phyloP scores from a whole-genome alignment of 441 rosid species.

The Dalechampia spathulata region DNA sequence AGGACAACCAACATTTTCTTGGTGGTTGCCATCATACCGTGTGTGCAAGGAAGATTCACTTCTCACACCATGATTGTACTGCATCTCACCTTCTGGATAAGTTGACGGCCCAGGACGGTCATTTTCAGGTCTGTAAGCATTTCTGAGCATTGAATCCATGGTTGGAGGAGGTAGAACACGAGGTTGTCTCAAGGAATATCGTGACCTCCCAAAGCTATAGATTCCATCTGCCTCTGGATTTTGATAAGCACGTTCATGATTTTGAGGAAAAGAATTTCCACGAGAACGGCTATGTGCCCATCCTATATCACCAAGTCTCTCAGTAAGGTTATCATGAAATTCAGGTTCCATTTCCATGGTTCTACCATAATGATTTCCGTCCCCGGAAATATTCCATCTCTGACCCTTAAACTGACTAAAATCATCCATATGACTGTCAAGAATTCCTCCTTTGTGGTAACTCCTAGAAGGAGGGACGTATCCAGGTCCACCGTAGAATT shows the following conservation, averaged over 20 bases:
- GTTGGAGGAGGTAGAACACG: conserved; percentile 90
- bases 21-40: conserved; percentile 40
- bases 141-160: conserved; percentile 50
- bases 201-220: conserved; percentile 67
- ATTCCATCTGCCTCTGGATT: conserved; percentile 61
- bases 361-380: conserved; percentile 56
- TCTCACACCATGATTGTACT: conserved; percentile 34
- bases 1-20: conserved; percentile 32
- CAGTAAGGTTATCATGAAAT: conserved; percentile 55
- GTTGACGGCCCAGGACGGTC: conserved; percentile 53
- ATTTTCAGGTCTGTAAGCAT: conserved; percentile 40
- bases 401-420: conserved; percentile 39
- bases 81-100: conserved; percentile 39
- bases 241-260: conserved; percentile 51
- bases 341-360: conserved; percentile 57
- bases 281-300: conserved; percentile 60
- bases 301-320: conserved; percentile 58
- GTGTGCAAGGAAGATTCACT: conserved; percentile 38
- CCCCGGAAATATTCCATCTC: conserved; percentile 69
- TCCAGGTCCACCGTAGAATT: conserved; percentile 53
- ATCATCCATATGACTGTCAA: conserved; percentile 51
- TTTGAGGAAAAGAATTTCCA: conserved; percentile 45
- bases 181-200: conserved; percentile 83
- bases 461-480: conserved; percentile 35
- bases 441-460: conserved; percentile 45